Base-by-base conservation (phyloP, 352 stramenopile species). In the Elongisporangium senticosum region DNA sequence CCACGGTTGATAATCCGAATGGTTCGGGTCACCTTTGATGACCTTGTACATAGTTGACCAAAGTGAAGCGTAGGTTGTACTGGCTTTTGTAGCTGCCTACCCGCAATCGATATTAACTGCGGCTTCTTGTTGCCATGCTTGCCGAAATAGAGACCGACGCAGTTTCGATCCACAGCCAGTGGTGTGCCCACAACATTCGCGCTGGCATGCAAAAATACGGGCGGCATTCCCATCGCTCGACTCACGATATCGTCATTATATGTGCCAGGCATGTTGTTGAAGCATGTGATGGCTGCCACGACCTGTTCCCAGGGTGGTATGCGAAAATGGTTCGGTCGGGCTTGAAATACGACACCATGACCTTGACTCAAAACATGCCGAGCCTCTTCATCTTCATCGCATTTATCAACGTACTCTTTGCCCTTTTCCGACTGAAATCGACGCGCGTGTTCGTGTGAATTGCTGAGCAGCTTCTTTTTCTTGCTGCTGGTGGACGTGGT, bases 201-300 rank as follows among this genome's bases (percentile, higher is more conserved):
- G 0, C 69, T 79, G 0, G 75, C 61, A 20, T 83, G 80, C 5
- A 93, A 62, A n/a, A 89, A 67, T 2, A 90, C 75, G 0, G 79
- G 81, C n/a, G 77, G 77, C 7, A 74, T 53, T 4, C 74, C 79
- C 2, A 58, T 55, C 0, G 82, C 67, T 10, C 79, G 80, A 33
- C 75, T 81, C 33, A 88, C 71, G 13, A 94, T 72, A 26, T 80
- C 78, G 60, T 92, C 82, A 2, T 70, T 55, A 65, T 87, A 94
- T 8, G 50, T 57, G 5, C 85, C 85, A 3, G 85, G 75, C 68
- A 91, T 84, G 69, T 93, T 90, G 71, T 86, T 91, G 64, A 89
- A 79, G 52, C 83, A 90, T 28, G 73, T 79, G 22, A 90, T 55
- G 13, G 58, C 53, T 10, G 89, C 68, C 10, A 87, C 58, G 0